These are phyloP conservation scores for Leptosphaerulina australis DNA, from an alignment of 2,329 filamentous ascomycete genomes.

Conservation along the genomic window DNA sequence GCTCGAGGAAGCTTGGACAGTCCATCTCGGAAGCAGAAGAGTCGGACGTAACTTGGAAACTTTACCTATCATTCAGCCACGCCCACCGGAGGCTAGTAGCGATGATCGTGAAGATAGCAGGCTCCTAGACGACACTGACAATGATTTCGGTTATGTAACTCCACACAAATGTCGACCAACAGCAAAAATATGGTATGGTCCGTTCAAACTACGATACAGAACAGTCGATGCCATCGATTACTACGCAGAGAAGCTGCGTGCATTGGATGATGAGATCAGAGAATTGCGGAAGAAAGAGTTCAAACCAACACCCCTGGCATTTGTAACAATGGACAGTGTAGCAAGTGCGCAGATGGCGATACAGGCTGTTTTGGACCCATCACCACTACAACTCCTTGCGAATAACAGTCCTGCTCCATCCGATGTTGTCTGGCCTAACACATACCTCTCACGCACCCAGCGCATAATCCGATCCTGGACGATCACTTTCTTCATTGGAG, in stretches of 20 bases:
- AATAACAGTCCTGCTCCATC: conserved; percentile 85
- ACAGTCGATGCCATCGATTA: conserved; percentile 92
- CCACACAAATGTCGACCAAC: conserved; percentile 64
- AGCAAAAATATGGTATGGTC: conserved; percentile 78
- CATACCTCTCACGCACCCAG: conserved; percentile 75
- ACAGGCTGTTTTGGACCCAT: conserved; percentile 89
- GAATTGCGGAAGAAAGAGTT: conserved; percentile 76
- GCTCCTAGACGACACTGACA: conserved; percentile 60
- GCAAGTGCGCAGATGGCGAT: conserved; percentile 93
- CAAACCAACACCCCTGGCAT: conserved; percentile 79
- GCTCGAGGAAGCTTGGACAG: conserved; percentile 84
- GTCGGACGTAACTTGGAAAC: conserved; percentile 56
- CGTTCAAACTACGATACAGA: conserved; percentile 71
- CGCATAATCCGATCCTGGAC: conserved; percentile 81
- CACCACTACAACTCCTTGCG: conserved; percentile 82
- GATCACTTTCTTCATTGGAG: conserved; percentile 80
- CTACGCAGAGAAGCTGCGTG: conserved; percentile 83
- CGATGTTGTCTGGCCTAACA: conserved; percentile 95
- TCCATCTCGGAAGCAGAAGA: conserved; percentile 67
- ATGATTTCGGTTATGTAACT: conserved; percentile 48
- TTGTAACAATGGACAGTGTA: conserved; percentile 97
- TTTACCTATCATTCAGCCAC: conserved; percentile 58
- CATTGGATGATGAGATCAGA: conserved; percentile 75
- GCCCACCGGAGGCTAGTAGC: conserved; percentile 42
- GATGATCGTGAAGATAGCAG: conserved; percentile 59